Percentiles rank a stretch among this genome's conserved stretches.
Conservation (phyloP, 2,329 filamentous ascomycete genomes). For the Ophiostoma angusticollis region DNA sequence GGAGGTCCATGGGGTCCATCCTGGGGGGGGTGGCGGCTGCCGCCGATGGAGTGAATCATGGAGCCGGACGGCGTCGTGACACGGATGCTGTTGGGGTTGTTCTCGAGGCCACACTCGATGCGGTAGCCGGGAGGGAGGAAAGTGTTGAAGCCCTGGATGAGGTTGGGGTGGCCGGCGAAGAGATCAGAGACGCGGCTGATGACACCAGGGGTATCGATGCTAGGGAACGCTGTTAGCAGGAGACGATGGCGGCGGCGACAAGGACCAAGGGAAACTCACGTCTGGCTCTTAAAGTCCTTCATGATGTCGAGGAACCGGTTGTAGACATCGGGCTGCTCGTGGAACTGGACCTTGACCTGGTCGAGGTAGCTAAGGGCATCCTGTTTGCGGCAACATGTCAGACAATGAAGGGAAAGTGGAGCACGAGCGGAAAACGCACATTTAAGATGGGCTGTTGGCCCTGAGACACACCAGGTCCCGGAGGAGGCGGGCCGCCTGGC, state of each 20-base stretch:
- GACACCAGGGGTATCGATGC: conserved; percentile 92
- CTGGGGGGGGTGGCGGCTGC: conserved; percentile 33
- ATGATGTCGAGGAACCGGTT: conserved; percentile 96
- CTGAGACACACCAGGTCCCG: conserved; percentile 49
- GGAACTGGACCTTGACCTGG: conserved; percentile 96
- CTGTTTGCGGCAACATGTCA: conserved; percentile 19
- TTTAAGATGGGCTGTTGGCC: conserved; percentile 77
- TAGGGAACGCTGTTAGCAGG: conserved; percentile 18
- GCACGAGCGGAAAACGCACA: conserved; percentile 30
- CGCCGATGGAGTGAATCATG: conserved; percentile 72
- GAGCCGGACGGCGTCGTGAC: conserved; percentile 98
- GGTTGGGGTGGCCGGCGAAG: conserved; percentile 86
- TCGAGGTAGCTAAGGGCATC: conserved; percentile 88
- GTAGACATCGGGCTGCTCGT: conserved; percentile 93
- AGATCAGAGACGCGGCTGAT: conserved; percentile 93
- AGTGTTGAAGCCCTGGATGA: conserved; percentile 97
- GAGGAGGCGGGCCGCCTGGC: conserved; percentile 11
- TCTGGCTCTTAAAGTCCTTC: conserved; percentile 99
- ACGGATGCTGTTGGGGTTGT: conserved; percentile 89
- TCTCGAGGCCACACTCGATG: conserved; percentile 88
- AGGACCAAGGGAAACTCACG: conserved; percentile 39
- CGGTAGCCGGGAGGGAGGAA: conserved; percentile 92
- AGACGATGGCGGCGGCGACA: neutral
- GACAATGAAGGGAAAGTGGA: neutral
- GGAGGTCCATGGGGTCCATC: conserved; percentile 28